phyloP scores from a whole-genome alignment of 2,329 filamentous ascomycete species.

The Teratosphaeria gauchensis region DNA sequence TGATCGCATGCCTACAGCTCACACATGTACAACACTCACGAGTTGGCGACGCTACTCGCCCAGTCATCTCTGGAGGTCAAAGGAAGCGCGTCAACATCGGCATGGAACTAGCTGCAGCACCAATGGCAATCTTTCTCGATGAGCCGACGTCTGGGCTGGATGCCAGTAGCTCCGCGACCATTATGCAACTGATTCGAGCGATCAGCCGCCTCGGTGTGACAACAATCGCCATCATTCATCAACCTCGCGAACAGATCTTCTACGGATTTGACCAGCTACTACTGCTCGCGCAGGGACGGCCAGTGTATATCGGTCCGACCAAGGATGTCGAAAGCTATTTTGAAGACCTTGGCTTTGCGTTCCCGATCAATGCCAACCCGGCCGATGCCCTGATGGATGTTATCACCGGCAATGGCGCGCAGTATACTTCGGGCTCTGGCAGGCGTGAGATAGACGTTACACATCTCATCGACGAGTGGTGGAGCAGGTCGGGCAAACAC shows the following conservation, averaged over 20 bases:
- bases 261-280: conserved; percentile 48
- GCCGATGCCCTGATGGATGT: conserved; percentile 54
- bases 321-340: conserved; percentile 41
- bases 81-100: conserved; percentile 50
- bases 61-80: conserved; percentile 49
- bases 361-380: conserved; percentile 41
- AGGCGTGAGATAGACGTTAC: conserved; percentile 37
- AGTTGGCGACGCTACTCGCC: conserved; percentile 43
- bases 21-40: conserved; percentile 43
- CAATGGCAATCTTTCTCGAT: conserved; percentile 36
- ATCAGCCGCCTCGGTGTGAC: conserved; percentile 48
- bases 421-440: conserved; percentile 30
- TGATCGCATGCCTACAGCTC: conserved; percentile 46
- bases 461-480: conserved; percentile 43
- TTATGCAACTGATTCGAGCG: conserved; percentile 46
- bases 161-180: conserved; percentile 45
- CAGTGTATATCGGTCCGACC: conserved; percentile 45
- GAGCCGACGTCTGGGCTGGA: conserved; percentile 32
- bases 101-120: conserved; percentile 48
- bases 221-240: conserved; percentile 51
- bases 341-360: conserved; percentile 42
- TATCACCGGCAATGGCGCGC: conserved; percentile 47
- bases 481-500: conserved; percentile 5
- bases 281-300: conserved; percentile 45
- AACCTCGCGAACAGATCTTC: conserved; percentile 51